phyloP scores from a whole-genome alignment of 768 basidiomycete species.

The Amanita pseudoporphyria region DNA sequence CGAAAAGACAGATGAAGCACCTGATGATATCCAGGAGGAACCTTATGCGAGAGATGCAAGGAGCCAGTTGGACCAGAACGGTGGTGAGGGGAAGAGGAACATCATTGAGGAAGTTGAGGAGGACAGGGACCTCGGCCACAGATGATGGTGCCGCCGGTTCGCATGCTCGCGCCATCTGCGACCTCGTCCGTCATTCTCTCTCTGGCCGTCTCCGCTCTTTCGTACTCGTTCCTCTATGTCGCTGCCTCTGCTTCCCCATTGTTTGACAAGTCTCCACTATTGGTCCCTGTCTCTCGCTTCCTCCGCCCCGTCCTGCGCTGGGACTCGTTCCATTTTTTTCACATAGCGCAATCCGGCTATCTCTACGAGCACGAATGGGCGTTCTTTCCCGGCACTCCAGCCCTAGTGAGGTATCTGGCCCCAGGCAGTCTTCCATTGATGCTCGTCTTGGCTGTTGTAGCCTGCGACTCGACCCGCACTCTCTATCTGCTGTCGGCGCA shows the following conservation, averaged over 20 bases:
- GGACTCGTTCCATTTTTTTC: slow-evolving; percentile 80
- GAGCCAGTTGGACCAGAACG: slow-evolving; percentile 54
- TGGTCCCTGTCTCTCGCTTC: slow-evolving; percentile 13
- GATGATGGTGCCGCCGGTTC: slow-evolving; percentile 9
- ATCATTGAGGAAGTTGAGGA: slow-evolving; percentile 41
- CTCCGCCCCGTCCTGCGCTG: slow-evolving; percentile 51
- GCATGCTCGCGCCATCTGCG: neutral
- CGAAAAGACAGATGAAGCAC: slow-evolving; percentile 70
- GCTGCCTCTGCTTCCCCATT: slow-evolving; percentile 21
- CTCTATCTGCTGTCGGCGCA: slow-evolving; percentile 52
- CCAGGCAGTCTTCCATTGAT: slow-evolving; percentile 13
- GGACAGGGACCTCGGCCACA: slow-evolving; percentile 8
- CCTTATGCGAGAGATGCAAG: slow-evolving; percentile 35
- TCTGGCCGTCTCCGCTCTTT: slow-evolving; percentile 5
- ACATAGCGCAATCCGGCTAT: slow-evolving; percentile 50
- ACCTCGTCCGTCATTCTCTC: slow-evolving; percentile 9
- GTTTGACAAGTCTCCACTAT: slow-evolving; percentile 29
- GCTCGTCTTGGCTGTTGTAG: slow-evolving; percentile 27
- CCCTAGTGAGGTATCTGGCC: slow-evolving; percentile 34
- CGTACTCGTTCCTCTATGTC: slow-evolving; percentile 19
- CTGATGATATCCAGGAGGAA: slow-evolving; percentile 37
- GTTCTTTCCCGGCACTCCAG: slow-evolving; percentile 66
- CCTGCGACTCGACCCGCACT: slow-evolving; percentile 33
- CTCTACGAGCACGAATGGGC: slow-evolving; percentile 80
- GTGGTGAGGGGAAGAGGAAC: slow-evolving; percentile 55